These are phyloP conservation scores for Penstemon eatonii DNA, from an alignment of 257 asterid species.

Conservation along the genomic window DNA sequence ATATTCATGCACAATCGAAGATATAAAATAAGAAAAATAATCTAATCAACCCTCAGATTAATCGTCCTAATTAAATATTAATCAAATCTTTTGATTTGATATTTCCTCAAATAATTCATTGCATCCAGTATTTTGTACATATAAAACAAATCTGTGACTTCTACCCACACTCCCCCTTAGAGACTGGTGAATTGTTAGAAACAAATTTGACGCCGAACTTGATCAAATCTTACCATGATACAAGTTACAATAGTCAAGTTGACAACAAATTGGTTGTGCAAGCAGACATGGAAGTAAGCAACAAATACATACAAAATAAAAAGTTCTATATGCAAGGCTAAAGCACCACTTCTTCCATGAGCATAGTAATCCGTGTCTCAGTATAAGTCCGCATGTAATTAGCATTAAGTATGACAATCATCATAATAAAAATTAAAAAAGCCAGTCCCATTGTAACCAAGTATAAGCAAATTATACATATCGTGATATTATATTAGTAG, in stretches of 20 bases:
- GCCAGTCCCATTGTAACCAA: background rate
- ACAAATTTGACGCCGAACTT: background rate
- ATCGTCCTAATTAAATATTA: too few species aligned
- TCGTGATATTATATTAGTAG: background rate
- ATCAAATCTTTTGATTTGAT: too few species aligned
- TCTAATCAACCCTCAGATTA: too few species aligned
- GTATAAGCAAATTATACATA: constrained; percentile 6
- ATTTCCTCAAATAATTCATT: too few species aligned
- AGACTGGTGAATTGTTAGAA: too few species aligned
- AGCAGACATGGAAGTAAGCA: background rate
- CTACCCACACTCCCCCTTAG: too few species aligned
- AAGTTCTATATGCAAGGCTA: too few species aligned
- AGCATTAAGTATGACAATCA: background rate
- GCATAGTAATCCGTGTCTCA: background rate
- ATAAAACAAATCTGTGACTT: too few species aligned
- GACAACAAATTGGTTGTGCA: background rate
- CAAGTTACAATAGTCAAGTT: background rate
- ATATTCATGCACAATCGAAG: too few species aligned
- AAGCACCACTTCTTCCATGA: too few species aligned
- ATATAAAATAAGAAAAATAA: too few species aligned
- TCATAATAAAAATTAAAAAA: background rate
- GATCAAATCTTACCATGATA: background rate
- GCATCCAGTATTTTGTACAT: too few species aligned
- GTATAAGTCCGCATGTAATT: background rate
- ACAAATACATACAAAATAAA: background rate